Evolutionary conservation across 371 early-diverging fungal species (phyloP).

Genomic region (Mucor plumbeus): DNA sequence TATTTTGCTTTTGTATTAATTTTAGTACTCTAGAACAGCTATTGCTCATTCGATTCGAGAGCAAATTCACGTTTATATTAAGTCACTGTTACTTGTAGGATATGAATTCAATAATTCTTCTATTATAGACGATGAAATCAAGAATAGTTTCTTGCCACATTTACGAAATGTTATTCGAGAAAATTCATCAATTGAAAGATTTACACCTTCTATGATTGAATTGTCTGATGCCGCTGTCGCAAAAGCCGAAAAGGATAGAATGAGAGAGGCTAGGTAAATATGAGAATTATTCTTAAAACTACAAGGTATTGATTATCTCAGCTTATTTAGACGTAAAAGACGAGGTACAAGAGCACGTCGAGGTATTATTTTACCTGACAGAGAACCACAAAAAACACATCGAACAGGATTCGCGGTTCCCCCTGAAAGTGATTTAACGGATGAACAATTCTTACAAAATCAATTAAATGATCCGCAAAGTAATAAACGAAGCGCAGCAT

Average conservation of each 20-base stretch:
- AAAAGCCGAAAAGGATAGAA: slow-evolving; percentile 79
- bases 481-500: slow-evolving; percentile 38
- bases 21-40: slow-evolving; percentile 64
- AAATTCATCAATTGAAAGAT: slow-evolving; percentile 54
- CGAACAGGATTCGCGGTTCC: slow-evolving; percentile 45
- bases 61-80: slow-evolving; percentile 84
- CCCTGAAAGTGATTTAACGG: slow-evolving; percentile 43
- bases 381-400: slow-evolving; percentile 57
- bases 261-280: slow-evolving; percentile 63
- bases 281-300: no score
- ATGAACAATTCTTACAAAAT: slow-evolving; percentile 36
- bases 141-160: slow-evolving; percentile 71
- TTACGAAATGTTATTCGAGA: slow-evolving; percentile 59
- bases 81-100: slow-evolving; percentile 82
- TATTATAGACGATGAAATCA: slow-evolving; percentile 79
- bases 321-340: slow-evolving; percentile 68
- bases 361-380: slow-evolving; percentile 67
- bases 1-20: neutral
- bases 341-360: slow-evolving; percentile 75
- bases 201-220: slow-evolving; percentile 70
- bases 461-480: slow-evolving; percentile 20
- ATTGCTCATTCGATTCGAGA: slow-evolving; percentile 95
- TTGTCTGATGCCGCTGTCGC: slow-evolving; percentile 78
- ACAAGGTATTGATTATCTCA: neutral
- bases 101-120: slow-evolving; percentile 70